A percentile compares a stretch with the other conserved stretches of the same genome.
Evolutionary conservation across 371 early-diverging fungal species (phyloP).

Genomic region (Apophysomyces elegans): DNA sequence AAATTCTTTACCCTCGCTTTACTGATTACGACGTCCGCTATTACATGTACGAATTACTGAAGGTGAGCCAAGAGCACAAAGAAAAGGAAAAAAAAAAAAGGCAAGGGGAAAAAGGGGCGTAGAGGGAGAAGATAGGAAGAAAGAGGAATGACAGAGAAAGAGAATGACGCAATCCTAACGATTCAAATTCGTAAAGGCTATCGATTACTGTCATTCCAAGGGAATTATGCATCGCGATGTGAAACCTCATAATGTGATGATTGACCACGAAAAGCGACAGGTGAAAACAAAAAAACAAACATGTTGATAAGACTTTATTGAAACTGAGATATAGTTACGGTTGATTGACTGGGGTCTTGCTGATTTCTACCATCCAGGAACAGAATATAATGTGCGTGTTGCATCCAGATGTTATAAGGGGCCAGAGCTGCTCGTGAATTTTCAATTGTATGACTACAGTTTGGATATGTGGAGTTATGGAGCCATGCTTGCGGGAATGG

Average conservation of each 20-base stretch:
- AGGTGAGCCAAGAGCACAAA: slow-evolving; percentile 49
- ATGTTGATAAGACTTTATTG: background rate
- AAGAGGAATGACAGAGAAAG: background rate
- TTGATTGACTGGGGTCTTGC: slow-evolving; percentile 99
- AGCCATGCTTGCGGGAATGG: slow-evolving; percentile 99
- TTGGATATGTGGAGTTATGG: slow-evolving; percentile 99
- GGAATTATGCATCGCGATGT: slow-evolving; percentile 99
- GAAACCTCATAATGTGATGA: slow-evolving; percentile 99
- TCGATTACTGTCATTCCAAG: slow-evolving; percentile 97
- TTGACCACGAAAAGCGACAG: slow-evolving; percentile 93
- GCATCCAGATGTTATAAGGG: slow-evolving; percentile 99
- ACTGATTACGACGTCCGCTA: slow-evolving; percentile 94
- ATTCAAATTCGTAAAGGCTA: slow-evolving; percentile 60
- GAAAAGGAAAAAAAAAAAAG: slow-evolving; percentile 2
- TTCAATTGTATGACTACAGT: slow-evolving; percentile 98
- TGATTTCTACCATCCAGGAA: slow-evolving; percentile 99
- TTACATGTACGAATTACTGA: slow-evolving; percentile 97
- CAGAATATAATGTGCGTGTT: slow-evolving; percentile 98
- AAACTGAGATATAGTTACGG: slow-evolving; percentile 64
- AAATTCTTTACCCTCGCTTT: slow-evolving; percentile 74
- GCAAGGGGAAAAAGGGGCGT: background rate
- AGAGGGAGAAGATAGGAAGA: background rate
- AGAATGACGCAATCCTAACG: background rate
- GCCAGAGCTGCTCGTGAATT: slow-evolving; percentile 99
- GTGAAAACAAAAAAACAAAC: slow-evolving; percentile 47